These are phyloP conservation scores for Phylloboletellus chloephorus DNA, from an alignment of 1,284 basidiomycete genomes.

Conservation along the genomic window DNA sequence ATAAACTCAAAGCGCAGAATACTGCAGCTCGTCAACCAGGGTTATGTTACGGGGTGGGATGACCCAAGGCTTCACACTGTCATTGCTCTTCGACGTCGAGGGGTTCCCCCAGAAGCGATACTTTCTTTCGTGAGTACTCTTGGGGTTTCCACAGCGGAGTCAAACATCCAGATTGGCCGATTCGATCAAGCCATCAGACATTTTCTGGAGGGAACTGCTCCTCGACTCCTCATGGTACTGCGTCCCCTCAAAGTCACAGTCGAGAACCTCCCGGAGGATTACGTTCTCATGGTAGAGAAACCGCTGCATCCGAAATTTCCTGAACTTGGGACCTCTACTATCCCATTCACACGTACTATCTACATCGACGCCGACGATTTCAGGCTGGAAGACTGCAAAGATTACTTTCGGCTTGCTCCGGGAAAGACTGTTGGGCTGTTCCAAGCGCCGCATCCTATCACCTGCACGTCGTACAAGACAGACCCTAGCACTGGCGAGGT, in stretches of 20 bases:
- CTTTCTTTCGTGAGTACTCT: slow-evolving; percentile 88
- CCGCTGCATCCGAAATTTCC: slow-evolving; percentile 94
- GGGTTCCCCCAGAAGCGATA: slow-evolving; percentile 94
- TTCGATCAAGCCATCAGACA: slow-evolving; percentile 89
- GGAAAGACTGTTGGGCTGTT: slow-evolving; percentile 97
- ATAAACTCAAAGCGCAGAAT: slow-evolving; percentile 98
- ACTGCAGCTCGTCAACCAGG: slow-evolving; percentile 79
- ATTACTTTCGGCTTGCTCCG: slow-evolving; percentile 97
- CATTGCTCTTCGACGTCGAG: slow-evolving; percentile 90
- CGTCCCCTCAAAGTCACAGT: slow-evolving; percentile 88
- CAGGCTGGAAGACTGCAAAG: slow-evolving; percentile 83
- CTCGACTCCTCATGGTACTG: slow-evolving; percentile 90
- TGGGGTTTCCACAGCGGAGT: slow-evolving; percentile 84
- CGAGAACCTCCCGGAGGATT: slow-evolving; percentile 88
- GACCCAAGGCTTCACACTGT: slow-evolving; percentile 98
- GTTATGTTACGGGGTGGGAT: slow-evolving; percentile 91
- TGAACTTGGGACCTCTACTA: slow-evolving; percentile 74
- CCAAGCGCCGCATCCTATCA: slow-evolving; percentile 92
- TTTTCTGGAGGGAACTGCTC: slow-evolving; percentile 86
- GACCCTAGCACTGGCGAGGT: slow-evolving; percentile 70
- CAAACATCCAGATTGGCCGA: slow-evolving; percentile 83
- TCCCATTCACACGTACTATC: slow-evolving; percentile 86
- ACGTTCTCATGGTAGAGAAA: slow-evolving; percentile 81
- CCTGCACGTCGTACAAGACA: slow-evolving; percentile 83
- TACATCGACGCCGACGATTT: slow-evolving; percentile 97